Evolutionary conservation across 2,329 filamentous ascomycete genomes (phyloP).

Genomic region (Penicillium sp.): DNA sequence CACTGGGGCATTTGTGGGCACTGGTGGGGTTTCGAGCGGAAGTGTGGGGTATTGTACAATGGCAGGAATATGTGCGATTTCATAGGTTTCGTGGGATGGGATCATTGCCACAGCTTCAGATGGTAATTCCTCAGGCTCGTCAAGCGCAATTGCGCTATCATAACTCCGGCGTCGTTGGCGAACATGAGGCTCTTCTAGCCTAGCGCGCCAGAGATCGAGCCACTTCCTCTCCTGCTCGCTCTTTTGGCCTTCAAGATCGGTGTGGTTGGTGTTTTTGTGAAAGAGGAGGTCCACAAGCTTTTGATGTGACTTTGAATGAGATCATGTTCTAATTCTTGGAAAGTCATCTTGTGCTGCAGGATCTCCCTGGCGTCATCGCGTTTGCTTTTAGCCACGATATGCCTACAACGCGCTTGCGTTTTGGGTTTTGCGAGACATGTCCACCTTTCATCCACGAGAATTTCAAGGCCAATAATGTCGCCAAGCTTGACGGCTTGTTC

Average conservation of each 20-base stretch:
- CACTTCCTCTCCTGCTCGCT: not conserved
- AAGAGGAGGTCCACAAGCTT: not conserved
- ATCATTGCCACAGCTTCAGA: not conserved
- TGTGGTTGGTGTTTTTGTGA: not conserved
- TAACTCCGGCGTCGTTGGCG: not conserved
- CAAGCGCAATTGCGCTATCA: not conserved
- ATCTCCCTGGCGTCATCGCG: not conserved
- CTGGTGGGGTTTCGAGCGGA: not conserved
- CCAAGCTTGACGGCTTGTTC: not conserved
- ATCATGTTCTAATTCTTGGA: not conserved
- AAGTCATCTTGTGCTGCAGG: not conserved
- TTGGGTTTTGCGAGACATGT: not conserved
- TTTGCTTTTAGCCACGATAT: not conserved
- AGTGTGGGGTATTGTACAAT: not conserved
- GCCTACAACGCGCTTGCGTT: not conserved
- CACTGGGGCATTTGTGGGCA: not conserved
- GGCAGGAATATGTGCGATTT: not conserved
- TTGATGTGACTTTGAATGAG: not conserved
- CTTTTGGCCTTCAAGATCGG: not conserved
- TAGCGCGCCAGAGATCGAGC: not conserved
- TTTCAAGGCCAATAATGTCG: not conserved
- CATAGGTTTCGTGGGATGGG: not conserved
- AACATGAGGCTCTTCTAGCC: not conserved
- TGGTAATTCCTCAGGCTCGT: not conserved
- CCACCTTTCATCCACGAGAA: not conserved